Conservation (phyloP, 2,329 filamentous ascomycete species). For the Pseudogymnoascus sp. region DNA sequence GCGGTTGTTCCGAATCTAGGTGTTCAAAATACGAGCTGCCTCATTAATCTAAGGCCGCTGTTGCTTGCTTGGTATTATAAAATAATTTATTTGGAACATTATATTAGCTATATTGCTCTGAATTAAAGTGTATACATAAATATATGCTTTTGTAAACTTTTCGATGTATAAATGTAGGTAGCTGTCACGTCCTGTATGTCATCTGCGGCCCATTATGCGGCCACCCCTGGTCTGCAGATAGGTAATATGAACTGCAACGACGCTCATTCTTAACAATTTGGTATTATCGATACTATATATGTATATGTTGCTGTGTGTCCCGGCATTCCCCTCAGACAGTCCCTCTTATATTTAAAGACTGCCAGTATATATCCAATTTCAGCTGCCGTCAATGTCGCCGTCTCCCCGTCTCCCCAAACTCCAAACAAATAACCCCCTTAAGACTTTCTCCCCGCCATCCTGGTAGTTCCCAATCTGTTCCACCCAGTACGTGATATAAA, state of each 20-base stretch:
- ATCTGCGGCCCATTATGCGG: background rate
- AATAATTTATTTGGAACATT: background rate
- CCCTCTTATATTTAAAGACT: background rate
- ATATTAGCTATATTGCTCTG: background rate
- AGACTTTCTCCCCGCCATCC: background rate
- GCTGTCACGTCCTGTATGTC: background rate
- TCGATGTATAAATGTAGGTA: background rate
- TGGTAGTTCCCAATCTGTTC: background rate
- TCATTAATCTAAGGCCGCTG: background rate
- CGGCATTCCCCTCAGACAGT: background rate
- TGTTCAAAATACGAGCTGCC: background rate
- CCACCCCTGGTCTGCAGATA: background rate
- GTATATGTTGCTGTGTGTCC: background rate
- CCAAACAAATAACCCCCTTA: background rate
- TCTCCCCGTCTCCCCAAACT: background rate
- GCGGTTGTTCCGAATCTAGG: background rate
- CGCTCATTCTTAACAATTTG: slow-evolving; percentile 4
- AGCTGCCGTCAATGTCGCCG: background rate
- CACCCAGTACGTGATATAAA: background rate
- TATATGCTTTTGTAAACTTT: background rate
- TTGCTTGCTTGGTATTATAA: background rate
- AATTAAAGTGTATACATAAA: background rate
- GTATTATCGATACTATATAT: background rate
- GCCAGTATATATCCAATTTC: background rate
- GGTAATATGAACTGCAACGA: background rate